phyloP scores from a whole-genome alignment of 768 basidiomycete species.

The Suillus spraguei region DNA sequence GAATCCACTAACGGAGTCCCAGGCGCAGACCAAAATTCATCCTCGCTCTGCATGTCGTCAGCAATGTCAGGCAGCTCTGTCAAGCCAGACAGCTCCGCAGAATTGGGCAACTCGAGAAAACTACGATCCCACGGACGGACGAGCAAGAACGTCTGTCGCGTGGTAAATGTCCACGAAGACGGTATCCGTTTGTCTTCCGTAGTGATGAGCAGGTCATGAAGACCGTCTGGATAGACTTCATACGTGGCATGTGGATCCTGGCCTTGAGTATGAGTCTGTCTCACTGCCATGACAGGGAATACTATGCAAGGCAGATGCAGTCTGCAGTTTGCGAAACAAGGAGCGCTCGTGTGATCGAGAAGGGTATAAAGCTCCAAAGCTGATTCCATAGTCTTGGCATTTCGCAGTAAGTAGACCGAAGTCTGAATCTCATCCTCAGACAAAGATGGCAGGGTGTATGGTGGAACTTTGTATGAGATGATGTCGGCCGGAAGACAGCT shows the following conservation, averaged over 20 bases:
- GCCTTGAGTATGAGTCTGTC: neutral
- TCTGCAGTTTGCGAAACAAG: too few species aligned
- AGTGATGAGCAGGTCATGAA: neutral
- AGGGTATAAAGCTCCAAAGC: too few species aligned
- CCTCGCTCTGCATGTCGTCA: neutral
- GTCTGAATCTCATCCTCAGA: too few species aligned
- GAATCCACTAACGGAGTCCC: neutral
- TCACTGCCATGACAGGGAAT: neutral
- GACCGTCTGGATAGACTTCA: neutral
- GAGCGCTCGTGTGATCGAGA: too few species aligned
- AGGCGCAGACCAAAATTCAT: neutral
- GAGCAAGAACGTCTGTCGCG: neutral
- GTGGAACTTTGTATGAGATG: too few species aligned
- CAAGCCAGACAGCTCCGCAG: too few species aligned
- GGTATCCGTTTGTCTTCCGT: neutral
- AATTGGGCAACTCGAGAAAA: neutral
- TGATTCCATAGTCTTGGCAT: too few species aligned
- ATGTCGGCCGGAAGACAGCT: too few species aligned
- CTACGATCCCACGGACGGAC: neutral
- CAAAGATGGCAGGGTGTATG: too few species aligned
- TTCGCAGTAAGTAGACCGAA: too few species aligned
- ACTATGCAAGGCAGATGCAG: neutral
- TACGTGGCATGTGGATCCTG: neutral
- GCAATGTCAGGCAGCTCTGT: neutral
- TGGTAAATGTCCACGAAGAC: neutral